Base-by-base conservation (phyloP, 2,329 filamentous ascomycete genomes). In the Claviceps spartinae region DNA sequence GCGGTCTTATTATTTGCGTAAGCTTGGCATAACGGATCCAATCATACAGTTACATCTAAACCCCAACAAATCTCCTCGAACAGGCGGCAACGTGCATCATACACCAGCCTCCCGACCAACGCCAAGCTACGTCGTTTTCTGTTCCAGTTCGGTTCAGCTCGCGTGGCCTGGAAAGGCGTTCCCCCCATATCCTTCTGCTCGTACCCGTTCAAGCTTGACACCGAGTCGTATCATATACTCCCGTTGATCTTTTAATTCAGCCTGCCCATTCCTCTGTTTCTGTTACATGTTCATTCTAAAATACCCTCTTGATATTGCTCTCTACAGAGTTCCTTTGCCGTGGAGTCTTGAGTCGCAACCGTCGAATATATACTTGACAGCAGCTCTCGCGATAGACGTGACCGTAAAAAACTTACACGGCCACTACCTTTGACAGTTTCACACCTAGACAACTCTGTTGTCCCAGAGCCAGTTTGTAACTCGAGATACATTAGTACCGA, bases 21-120 rank as follows among this genome's bases (percentile, higher is more conserved):
- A 48, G n/a, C 36, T 41, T 24, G 18, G 41, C 34, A 8, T n/a
- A 34, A 44, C 48, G 44, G 36, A 41, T 44, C 43, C 40, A 24
- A 48, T 30, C 42, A 48, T 48, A 24, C 42, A 42, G 37, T 49
- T 41, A 38, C 48, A 50, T 46, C 26, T 26, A 46, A 47, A 36
- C 47, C 51, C 38, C 40, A 49, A 38, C 44, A 49, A 52, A 48
- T 46, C 50, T 45, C 41, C 45, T 43, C 50, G 20, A 41, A n/a
- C n/a, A 50, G 45, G 22, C 49, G 48, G 47, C 49, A 55, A 43
- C 18, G 45, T 46, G n/a, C 47, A 54, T 54, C 53, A 55, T 47
- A 46, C 49, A 54, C 50, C 46, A 45, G 34, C 42, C 49, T 14
- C 48, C 34, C 46, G 47, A 46, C 43, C 18, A 42, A 22, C 24